These are phyloP conservation scores for Tetracentron sinense DNA, from an alignment of 164 flowering plant species.

Conservation along the genomic window DNA sequence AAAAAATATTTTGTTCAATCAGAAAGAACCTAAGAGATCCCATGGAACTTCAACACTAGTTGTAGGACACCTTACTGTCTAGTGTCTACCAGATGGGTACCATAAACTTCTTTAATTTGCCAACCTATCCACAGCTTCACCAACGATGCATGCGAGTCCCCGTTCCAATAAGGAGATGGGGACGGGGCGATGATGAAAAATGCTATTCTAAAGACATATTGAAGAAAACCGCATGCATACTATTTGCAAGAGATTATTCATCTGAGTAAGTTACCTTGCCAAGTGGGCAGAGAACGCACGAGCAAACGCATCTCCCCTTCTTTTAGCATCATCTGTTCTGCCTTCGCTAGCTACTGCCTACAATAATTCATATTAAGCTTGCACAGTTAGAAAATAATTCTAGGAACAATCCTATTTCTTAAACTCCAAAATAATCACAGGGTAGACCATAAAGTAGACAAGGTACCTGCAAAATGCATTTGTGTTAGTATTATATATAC, in stretches of 20 bases:
- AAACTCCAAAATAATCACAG: not conserved
- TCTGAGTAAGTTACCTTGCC: constrained; percentile 52
- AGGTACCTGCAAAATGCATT: not conserved
- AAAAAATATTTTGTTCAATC: too few species aligned
- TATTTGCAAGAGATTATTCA: not conserved
- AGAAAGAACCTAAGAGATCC: too few species aligned
- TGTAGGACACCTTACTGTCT: too few species aligned
- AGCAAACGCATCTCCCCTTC: constrained; percentile 98
- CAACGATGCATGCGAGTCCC: too few species aligned
- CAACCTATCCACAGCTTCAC: too few species aligned
- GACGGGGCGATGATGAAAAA: too few species aligned
- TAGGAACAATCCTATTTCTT: not conserved
- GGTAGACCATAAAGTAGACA: constrained; percentile 2
- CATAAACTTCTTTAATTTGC: too few species aligned
- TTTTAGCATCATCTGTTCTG: constrained; percentile 97
- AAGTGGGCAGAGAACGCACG: constrained; percentile 97
- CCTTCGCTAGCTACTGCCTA: constrained; percentile 99
- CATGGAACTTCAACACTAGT: too few species aligned
- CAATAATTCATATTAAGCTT: constrained; percentile 9
- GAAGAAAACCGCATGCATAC: not conserved
- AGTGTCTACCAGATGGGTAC: too few species aligned
- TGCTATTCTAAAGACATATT: too few species aligned
- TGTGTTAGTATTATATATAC: not conserved
- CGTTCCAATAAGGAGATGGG: too few species aligned
- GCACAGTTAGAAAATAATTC: not conserved